Evolutionary conservation across 2,329 filamentous ascomycete genomes (phyloP).

Genomic region (Claviceps sp.): DNA sequence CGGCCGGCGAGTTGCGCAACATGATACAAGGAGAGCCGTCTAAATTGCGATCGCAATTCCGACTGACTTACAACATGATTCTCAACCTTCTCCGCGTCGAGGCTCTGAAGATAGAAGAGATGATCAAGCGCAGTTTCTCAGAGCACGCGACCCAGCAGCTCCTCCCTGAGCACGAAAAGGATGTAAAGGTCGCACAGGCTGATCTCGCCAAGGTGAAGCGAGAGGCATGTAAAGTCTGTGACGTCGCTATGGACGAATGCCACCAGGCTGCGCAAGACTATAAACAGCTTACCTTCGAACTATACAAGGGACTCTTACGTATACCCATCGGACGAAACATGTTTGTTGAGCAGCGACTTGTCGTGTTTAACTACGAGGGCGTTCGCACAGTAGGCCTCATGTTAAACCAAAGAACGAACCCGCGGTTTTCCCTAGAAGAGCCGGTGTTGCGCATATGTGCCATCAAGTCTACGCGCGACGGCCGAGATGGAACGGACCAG

Average conservation of each 20-base stretch:
- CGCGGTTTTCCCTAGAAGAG: slow-evolving; percentile 39
- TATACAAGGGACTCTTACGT: slow-evolving; percentile 63
- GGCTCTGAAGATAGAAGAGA: slow-evolving; percentile 95
- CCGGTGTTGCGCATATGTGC: slow-evolving; percentile 69
- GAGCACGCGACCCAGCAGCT: slow-evolving; percentile 94
- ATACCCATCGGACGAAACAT: slow-evolving; percentile 74
- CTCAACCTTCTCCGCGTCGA: slow-evolving; percentile 89
- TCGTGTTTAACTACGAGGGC: slow-evolving; percentile 78
- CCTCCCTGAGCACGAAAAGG: slow-evolving; percentile 88
- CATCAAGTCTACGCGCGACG: slow-evolving; percentile 53
- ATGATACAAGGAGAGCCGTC: slow-evolving; percentile 96
- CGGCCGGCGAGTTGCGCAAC: slow-evolving; percentile 66
- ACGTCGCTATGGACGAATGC: slow-evolving; percentile 64
- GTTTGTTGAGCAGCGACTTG: slow-evolving; percentile 60
- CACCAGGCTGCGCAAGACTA: slow-evolving; percentile 74
- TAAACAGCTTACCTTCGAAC: slow-evolving; percentile 63
- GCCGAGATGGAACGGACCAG: slow-evolving; percentile 69
- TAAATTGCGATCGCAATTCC: slow-evolving; percentile 90
- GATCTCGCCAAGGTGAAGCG: slow-evolving; percentile 84
- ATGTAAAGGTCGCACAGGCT: slow-evolving; percentile 81
- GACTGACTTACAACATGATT: slow-evolving; percentile 99
- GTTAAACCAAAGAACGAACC: slow-evolving; percentile 58
- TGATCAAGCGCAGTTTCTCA: slow-evolving; percentile 99
- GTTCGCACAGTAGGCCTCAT: slow-evolving; percentile 72
- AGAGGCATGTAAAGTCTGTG: slow-evolving; percentile 70